Evolutionary conservation across 2,329 filamentous ascomycete genomes (phyloP), one percentile per base, ranked within the genome.

Genomic region (Cladosporium sp.): DNA sequence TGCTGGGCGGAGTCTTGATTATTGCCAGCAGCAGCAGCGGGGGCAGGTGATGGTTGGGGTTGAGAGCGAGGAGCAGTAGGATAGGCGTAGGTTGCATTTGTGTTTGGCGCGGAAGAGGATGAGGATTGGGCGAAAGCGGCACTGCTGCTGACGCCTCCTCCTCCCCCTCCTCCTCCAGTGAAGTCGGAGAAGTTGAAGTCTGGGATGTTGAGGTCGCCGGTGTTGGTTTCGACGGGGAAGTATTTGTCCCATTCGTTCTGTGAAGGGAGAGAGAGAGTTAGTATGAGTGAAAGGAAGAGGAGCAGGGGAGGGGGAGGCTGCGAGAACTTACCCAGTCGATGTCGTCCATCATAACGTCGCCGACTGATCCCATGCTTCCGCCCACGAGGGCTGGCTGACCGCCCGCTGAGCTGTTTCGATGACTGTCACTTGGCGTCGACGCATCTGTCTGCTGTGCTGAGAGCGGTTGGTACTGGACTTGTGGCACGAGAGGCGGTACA

Each of bases 271-370:
- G 9, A 8, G 5, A 1, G 32, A 19, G 40, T 39, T 56, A 37
- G 53, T 45, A 1, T 50, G 3, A 7, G 19, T 8, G 9, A 15
- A 17, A 34, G 32, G 42, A 24, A n/a, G 12, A 10, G 24, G 12
- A 20, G 42, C n/a, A n/a, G 12, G n/a, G 24, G 12, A 20, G 13
- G 4, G 24, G 13, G 20, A 19, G 3, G 24, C 4, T 32, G 12
- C 9, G 12, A 32, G 15, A 3, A 77, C 83, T 74, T 72, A 87
- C 85, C 85, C 85, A 88, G 63, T 89, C 84, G 61, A 88, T 83
- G 57, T 83, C 82, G 39, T 83, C 67, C 70, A 77, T 73, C 3
- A 67, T 62, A 24, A 67, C 62, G 58, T 73, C 72, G 56, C 62
- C 68, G 58, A 55, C 67, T 24, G 56, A 2, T 47, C 20, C 52